These are phyloP conservation scores for Rhodotorula sp. DNA, from an alignment of 1,284 basidiomycete genomes.

Conservation along the genomic window DNA sequence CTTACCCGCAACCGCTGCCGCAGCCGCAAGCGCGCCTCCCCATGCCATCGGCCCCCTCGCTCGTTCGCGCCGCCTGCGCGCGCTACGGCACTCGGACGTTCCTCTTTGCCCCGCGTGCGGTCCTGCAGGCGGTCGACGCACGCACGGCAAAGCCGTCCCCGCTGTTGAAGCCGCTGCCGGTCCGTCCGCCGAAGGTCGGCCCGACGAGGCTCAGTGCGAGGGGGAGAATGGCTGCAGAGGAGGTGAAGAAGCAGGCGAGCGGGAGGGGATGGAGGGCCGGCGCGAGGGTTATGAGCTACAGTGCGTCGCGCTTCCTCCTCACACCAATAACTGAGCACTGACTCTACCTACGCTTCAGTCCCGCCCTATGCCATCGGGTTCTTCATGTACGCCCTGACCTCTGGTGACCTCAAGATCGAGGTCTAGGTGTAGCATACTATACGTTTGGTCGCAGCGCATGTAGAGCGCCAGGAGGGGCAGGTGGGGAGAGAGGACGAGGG, in stretches of 20 bases:
- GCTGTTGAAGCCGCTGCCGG: not conserved
- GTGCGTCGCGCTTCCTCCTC: slow-evolving; percentile 3
- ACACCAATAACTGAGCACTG: not conserved
- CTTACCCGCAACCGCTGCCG: not conserved
- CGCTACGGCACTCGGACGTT: slow-evolving; percentile 26
- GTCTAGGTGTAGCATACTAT: slow-evolving; percentile 11
- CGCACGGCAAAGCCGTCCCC: not conserved
- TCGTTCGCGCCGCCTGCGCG: slow-evolving; percentile 17
- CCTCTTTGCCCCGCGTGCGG: slow-evolving; percentile 27
- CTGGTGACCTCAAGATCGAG: slow-evolving; percentile 31
- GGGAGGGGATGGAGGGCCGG: slow-evolving; percentile 11
- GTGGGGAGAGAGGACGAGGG: not conserved
- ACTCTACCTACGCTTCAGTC: not conserved
- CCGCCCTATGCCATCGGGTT: not conserved
- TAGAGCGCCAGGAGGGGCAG: too few species aligned
- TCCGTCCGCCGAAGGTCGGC: not conserved
- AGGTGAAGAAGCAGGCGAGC: not conserved
- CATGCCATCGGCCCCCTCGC: slow-evolving; percentile 13
- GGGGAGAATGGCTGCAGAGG: not conserved
- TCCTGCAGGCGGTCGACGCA: slow-evolving; percentile 16
- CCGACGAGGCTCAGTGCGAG: slow-evolving; percentile 30
- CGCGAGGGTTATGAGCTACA: slow-evolving; percentile 17
- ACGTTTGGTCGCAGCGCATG: too few species aligned
- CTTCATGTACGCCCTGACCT: slow-evolving; percentile 29
- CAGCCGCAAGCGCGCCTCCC: not conserved